Percentiles rank a stretch among this genome's conserved stretches.
Conservation (phyloP, 1,284 basidiomycete species). For the Ceratobasidium sp. region DNA sequence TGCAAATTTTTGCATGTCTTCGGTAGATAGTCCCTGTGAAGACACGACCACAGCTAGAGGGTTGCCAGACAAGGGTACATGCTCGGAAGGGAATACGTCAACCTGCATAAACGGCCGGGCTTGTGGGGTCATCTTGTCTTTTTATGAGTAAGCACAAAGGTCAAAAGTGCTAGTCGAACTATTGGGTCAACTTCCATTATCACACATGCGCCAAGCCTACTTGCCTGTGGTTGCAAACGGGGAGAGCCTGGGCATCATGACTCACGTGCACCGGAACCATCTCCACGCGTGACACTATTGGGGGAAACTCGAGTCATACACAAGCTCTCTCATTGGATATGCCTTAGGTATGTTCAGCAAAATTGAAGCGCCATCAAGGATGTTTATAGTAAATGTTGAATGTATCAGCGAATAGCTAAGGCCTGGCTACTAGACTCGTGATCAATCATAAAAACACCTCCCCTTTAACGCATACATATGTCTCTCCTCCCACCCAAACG, state of each 20-base stretch:
- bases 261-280: background rate
- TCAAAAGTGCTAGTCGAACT: background rate
- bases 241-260: background rate
- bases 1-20: conserved; percentile 21
- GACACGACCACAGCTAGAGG: conserved; percentile 7
- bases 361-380: too few species aligned
- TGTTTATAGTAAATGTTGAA: too few species aligned
- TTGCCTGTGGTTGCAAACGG: background rate
- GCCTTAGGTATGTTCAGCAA: too few species aligned
- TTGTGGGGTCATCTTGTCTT: background rate
- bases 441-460: conserved; percentile 7
- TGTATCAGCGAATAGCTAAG: too few species aligned
- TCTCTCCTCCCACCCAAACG: conserved; percentile 27
- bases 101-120: conserved; percentile 24
- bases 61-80: conserved; percentile 2
- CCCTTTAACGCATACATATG: conserved; percentile 9
- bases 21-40: background rate
- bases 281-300: background rate
- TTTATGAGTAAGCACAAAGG: background rate
- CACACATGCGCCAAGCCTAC: background rate
- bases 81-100: conserved; percentile 7
- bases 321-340: too few species aligned
- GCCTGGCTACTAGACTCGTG: too few species aligned
- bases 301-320: too few species aligned
- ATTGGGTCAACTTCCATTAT: background rate